A percentile compares a stretch with the other conserved stretches of the same genome.
phyloP scores from a whole-genome alignment of 1,284 basidiomycete genomes.

The Tilletia horrida region DNA sequence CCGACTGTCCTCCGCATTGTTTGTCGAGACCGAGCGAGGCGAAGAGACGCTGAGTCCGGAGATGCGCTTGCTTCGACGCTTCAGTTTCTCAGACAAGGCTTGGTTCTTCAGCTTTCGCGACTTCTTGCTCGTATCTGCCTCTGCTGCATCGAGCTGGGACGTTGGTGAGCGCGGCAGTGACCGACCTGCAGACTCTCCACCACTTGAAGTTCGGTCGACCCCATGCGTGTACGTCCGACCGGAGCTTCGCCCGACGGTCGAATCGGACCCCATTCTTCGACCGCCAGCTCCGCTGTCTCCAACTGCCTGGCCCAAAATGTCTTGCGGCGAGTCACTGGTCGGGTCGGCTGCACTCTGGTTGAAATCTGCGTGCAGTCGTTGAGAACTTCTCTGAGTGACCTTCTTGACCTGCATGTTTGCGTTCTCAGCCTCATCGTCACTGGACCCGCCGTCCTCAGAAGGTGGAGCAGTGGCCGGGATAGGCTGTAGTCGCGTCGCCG shows the following conservation, averaged over 20 bases:
- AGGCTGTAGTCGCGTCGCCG: not conserved
- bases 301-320: too few species aligned
- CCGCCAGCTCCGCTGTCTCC: too few species aligned
- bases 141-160: too few species aligned
- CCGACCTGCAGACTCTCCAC: too few species aligned
- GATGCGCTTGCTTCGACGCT: conserved; percentile 11
- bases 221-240: too few species aligned
- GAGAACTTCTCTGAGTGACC: not conserved
- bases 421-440: not conserved
- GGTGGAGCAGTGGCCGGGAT: not conserved
- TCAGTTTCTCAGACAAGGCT: conserved; percentile 3
- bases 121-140: not conserved
- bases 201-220: too few species aligned
- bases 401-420: not conserved
- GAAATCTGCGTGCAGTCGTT: not conserved
- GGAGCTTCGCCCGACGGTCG: too few species aligned
- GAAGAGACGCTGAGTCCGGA: not conserved
- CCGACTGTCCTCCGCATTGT: not conserved
- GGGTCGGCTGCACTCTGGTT: too few species aligned
- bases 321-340: too few species aligned
- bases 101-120: not conserved
- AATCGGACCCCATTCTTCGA: too few species aligned
- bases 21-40: not conserved
- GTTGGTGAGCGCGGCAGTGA: too few species aligned
- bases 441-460: not conserved